phyloP scores from a whole-genome alignment of 371 early-diverging fungal genomes.

The Apophysomyces sp. region DNA sequence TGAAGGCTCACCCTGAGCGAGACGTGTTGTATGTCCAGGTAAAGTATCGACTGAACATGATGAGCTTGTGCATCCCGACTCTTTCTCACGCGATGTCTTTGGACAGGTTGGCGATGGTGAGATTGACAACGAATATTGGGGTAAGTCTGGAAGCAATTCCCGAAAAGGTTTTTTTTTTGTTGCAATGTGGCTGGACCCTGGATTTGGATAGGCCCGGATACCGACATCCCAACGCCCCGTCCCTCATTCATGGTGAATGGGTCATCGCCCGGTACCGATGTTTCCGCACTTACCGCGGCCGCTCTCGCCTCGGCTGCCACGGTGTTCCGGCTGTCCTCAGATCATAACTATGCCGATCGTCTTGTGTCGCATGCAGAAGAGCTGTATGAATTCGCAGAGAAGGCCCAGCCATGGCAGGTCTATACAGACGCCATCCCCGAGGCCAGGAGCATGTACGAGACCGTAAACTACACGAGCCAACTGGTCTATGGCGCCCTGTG shows the following conservation, averaged over 20 bases:
- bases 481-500: slow-evolving; percentile 62
- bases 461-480: slow-evolving; percentile 50
- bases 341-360: slow-evolving; percentile 24
- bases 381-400: slow-evolving; percentile 50
- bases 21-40: slow-evolving; percentile 44
- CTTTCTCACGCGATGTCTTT: too few species aligned
- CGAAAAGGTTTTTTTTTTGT: too few species aligned
- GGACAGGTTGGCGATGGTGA: slow-evolving; percentile 23
- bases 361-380: neutral
- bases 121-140: slow-evolving; percentile 37
- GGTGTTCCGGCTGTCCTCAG: slow-evolving; percentile 41
- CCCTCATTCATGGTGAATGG: slow-evolving; percentile 36
- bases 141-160: too few species aligned
- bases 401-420: slow-evolving; percentile 50
- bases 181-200: too few species aligned
- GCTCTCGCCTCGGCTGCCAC: slow-evolving; percentile 54
- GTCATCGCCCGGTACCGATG: slow-evolving; percentile 48
- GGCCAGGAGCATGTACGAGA: slow-evolving; percentile 36
- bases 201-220: slow-evolving; percentile 27
- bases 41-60: too few species aligned
- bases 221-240: slow-evolving; percentile 40
- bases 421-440: slow-evolving; percentile 51
- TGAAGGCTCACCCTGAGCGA: slow-evolving; percentile 56
- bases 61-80: neutral
- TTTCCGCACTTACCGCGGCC: slow-evolving; percentile 44